Conservation (phyloP, 768 basidiomycete species). For the Tricholoma hemisulphureum region DNA sequence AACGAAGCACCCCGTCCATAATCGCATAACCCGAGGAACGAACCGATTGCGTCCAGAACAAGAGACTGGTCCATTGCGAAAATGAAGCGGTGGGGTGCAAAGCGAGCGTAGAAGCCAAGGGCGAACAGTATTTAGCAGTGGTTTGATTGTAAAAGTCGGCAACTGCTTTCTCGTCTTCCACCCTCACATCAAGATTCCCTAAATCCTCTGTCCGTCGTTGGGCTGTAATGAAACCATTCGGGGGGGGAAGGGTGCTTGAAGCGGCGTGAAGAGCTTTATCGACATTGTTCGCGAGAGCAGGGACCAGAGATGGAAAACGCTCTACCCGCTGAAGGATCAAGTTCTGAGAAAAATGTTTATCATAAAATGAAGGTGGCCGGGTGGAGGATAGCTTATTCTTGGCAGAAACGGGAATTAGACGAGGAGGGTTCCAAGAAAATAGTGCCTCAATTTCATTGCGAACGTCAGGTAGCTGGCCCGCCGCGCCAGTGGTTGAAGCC, state of each 20-base stretch:
- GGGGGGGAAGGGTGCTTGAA: constrained; percentile 7
- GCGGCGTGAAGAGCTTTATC: constrained; percentile 7
- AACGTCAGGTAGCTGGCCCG: background rate
- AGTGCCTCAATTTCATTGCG: constrained; percentile 4
- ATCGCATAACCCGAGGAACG: constrained; percentile 12
- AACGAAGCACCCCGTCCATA: constrained; percentile 13
- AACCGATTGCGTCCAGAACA: constrained; percentile 16
- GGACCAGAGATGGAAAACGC: constrained; percentile 5
- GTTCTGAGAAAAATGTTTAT: constrained; percentile 10
- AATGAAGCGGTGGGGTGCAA: constrained; percentile 14
- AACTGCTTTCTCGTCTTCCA: constrained; percentile 6
- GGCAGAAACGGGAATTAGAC: constrained; percentile 1
- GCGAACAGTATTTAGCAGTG: constrained; percentile 11
- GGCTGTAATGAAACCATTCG: constrained; percentile 7
- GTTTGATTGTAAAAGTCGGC: constrained; percentile 11
- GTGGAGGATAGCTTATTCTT: constrained; percentile 1
- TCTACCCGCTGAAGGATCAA: constrained; percentile 7
- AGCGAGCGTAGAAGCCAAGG: constrained; percentile 19
- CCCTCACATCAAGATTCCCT: background rate
- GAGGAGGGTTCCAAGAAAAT: constrained; percentile 6
- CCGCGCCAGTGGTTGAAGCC: background rate
- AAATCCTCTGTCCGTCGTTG: constrained; percentile 5
- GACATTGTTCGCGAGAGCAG: constrained; percentile 4
- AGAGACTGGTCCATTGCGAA: constrained; percentile 14
- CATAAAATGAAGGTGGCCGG: constrained; percentile 7